Percentiles rank a stretch among this genome's conserved stretches.
phyloP scores from a whole-genome alignment of 2,329 filamentous ascomycete genomes.

The Cladophialophora exuberans region DNA sequence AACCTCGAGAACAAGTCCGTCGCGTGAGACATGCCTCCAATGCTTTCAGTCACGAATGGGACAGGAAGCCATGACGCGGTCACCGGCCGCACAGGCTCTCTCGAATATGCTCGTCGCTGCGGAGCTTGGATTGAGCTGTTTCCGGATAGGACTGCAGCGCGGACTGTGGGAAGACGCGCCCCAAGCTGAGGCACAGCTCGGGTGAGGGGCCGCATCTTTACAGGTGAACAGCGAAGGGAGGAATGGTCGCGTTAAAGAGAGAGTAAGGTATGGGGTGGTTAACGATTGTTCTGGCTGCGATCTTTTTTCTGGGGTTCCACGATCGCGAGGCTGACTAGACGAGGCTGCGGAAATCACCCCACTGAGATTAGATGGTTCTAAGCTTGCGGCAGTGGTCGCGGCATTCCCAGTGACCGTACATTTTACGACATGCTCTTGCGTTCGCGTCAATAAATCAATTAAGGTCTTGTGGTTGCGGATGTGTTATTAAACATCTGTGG shows the following conservation, averaged over 20 bases:
- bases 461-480: too few species aligned
- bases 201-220: conserved; percentile 22
- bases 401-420: too few species aligned
- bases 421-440: too few species aligned
- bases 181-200: conserved; percentile 17
- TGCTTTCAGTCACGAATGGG: conserved; percentile 32
- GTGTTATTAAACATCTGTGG: too few species aligned
- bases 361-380: too few species aligned
- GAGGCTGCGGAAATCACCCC: too few species aligned
- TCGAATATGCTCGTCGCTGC: conserved; percentile 14
- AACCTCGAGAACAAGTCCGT: conserved; percentile 84
- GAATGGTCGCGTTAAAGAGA: conserved; percentile 6
- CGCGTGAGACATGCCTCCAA: conserved; percentile 41
- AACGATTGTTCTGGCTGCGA: too few species aligned
- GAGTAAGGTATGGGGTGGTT: not conserved
- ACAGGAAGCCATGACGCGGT: conserved; percentile 30
- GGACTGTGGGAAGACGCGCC: conserved; percentile 4
- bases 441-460: too few species aligned
- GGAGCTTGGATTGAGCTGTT: conserved; percentile 7
- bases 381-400: too few species aligned
- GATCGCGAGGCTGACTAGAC: conserved; percentile 4
- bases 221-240: conserved; percentile 10
- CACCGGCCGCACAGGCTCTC: not conserved
- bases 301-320: not conserved
- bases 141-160: conserved; percentile 3